Evolutionary conservation across 2,329 filamentous ascomycete genomes (phyloP), one percentile per base, ranked within the genome.

Genomic region (Elsinoe batatas): DNA sequence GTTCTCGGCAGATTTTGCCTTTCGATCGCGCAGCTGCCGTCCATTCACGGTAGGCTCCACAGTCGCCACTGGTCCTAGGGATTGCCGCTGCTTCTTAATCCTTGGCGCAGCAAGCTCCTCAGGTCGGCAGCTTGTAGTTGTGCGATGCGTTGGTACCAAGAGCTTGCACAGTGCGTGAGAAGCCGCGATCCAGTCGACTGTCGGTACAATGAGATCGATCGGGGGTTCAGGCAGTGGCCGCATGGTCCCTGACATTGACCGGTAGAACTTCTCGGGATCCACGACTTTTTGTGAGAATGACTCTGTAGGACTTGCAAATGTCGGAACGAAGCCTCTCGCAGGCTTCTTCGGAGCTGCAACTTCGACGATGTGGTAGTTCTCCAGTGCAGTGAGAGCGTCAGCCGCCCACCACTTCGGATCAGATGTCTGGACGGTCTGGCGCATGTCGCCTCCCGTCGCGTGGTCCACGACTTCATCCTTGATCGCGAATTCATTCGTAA

Each of bases 221-320:
- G 69, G 71, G 57, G 69, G 64, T 54, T 38, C 72, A 67, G 50
- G 68, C 68, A 60, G 66, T 65, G 26, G 67, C 62, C 35, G 70
- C 35, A 73, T 71, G 44, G 81, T 70, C 8, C 77, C 78, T 1
- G 84, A 85, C 26, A 83, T 69, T 60, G 77, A 86, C 26, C 84
- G 78, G 40, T 81, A 79, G 60, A 87, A 74, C 59, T 82, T 85
- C 7, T 82, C 74, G 1, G 84, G 79, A 44, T 86, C 80, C 0
- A 87, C 77, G 10, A 88, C 83, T 69, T 88, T 95, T 20, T 89
- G 88, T 1, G 83, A 82, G 40, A 89, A 97, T 0, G 91, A 87
- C 59, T 91, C 87, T 0, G 91, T 97, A 0, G 91, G 88, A 1
- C 90, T 88, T 2, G 83, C 89, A 69, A 91, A 96, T 1, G 87